Conservation (phyloP, 2,329 filamentous ascomycete genomes). For the Alternaria sp. region DNA sequence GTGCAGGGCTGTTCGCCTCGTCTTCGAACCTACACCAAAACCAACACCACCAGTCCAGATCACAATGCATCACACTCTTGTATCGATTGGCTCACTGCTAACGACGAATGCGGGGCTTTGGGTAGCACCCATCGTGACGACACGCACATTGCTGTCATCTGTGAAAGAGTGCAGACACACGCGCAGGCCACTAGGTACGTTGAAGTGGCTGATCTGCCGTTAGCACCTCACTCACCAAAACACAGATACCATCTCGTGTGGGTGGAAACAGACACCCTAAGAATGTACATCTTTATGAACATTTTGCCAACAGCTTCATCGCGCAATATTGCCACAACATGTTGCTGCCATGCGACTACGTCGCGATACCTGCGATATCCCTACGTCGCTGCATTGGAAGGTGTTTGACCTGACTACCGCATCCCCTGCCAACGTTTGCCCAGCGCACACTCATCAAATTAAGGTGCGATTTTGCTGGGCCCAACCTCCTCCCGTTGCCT, state of each 20-base stretch:
- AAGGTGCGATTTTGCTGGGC: not conserved
- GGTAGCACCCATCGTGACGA: not conserved
- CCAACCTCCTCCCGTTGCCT: not conserved
- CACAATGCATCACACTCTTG: not conserved
- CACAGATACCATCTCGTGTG: not conserved
- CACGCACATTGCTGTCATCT: not conserved
- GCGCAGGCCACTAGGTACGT: not conserved
- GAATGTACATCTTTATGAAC: not conserved
- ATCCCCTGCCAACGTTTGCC: not conserved
- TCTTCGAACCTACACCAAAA: not conserved
- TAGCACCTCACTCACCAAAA: not conserved
- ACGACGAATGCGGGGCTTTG: not conserved
- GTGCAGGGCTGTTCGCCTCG: not conserved
- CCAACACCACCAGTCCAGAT: not conserved
- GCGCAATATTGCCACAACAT: not conserved
- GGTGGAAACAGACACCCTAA: not conserved
- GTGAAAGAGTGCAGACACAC: not conserved
- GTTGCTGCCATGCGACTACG: not conserved
- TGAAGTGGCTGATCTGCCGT: not conserved
- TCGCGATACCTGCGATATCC: not conserved
- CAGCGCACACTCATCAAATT: not conserved
- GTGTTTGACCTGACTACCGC: not conserved
- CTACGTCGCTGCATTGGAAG: not conserved
- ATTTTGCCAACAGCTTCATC: not conserved
- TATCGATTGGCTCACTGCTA: not conserved